Percentiles rank a stretch among this genome's conserved stretches.
phyloP scores from a whole-genome alignment of 108 stramenopile species.

The Ochromonas danica region DNA sequence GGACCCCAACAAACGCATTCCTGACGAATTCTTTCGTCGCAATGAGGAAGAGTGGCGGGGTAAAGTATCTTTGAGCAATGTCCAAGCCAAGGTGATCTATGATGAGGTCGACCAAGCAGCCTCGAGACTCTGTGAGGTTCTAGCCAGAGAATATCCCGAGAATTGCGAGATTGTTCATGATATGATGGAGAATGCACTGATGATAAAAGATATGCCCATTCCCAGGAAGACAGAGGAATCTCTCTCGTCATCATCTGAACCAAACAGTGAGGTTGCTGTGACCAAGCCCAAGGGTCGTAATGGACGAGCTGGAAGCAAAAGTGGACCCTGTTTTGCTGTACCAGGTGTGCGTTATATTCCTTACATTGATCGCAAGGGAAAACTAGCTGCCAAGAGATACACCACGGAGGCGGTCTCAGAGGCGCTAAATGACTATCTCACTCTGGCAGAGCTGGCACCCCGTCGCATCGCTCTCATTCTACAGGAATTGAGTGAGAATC shows the following conservation, averaged over 20 bases:
- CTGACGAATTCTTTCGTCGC: constrained; percentile 35
- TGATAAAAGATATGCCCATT: constrained; percentile 66
- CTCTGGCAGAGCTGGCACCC: constrained; percentile 53
- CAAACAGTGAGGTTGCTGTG: not conserved
- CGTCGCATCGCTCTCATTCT: not conserved
- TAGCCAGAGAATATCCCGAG: constrained; percentile 39
- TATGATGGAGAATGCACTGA: constrained; percentile 77
- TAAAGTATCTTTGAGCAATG: not conserved
- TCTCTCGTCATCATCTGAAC: not conserved
- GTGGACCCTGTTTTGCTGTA: too few species aligned
- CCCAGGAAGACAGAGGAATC: constrained; percentile 49
- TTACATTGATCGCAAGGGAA: constrained; percentile 78
- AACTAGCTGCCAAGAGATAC: constrained; percentile 68
- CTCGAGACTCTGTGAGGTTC: constrained; percentile 35
- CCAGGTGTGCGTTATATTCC: constrained; percentile 58
- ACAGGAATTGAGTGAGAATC: not conserved
- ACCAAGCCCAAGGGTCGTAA: not conserved
- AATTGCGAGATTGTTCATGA: constrained; percentile 48
- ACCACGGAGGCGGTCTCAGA: constrained; percentile 74
- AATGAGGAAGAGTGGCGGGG: constrained; percentile 33
- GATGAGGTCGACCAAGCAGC: constrained; percentile 25
- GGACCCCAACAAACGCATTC: constrained; percentile 15
- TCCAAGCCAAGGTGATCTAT: not conserved
- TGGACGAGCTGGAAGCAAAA: constrained; percentile 4
- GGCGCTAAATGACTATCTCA: constrained; percentile 69